Conservation (phyloP, 768 basidiomycete genomes). For the Kwoniella heveanensis region DNA sequence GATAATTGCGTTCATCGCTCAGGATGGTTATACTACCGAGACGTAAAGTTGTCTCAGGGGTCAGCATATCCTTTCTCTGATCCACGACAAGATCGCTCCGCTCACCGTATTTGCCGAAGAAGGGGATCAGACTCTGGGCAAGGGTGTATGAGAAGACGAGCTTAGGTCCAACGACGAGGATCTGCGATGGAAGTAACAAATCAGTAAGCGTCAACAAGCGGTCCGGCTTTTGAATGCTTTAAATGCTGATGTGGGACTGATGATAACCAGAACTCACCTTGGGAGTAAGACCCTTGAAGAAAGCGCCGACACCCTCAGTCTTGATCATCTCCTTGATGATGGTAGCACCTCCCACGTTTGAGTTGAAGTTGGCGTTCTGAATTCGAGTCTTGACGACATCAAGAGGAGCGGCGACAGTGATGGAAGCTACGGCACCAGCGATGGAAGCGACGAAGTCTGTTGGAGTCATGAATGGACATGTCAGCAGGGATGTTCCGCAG, state of each 20-base stretch:
- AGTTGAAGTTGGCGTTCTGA: slow-evolving; percentile 92
- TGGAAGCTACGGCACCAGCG: slow-evolving; percentile 89
- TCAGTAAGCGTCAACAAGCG: not conserved
- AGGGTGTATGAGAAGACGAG: slow-evolving; percentile 97
- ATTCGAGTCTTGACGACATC: slow-evolving; percentile 94
- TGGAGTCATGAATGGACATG: too few species aligned
- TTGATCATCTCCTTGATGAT: slow-evolving; percentile 82
- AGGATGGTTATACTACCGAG: not conserved
- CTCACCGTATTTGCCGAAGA: slow-evolving; percentile 76
- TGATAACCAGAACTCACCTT: slow-evolving; percentile 65
- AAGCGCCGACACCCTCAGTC: slow-evolving; percentile 77
- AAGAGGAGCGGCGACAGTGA: slow-evolving; percentile 92
- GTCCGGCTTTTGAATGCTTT: too few species aligned
- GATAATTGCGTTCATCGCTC: too few species aligned
- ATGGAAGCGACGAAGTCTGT: slow-evolving; percentile 87
- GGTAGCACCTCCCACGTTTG: slow-evolving; percentile 64
- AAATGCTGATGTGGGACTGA: not conserved
- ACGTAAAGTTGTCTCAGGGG: not conserved
- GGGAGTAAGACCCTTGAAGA: slow-evolving; percentile 97
- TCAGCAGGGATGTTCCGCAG: too few species aligned
- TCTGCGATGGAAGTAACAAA: slow-evolving; percentile 61
- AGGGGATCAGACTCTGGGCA: slow-evolving; percentile 91
- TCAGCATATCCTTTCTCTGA: not conserved
- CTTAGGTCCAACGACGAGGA: slow-evolving; percentile 94
- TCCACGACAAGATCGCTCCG: slow-evolving; percentile 3